phyloP scores from a whole-genome alignment of 805 yeast genomes.

The Komagataella kurtzmanii region DNA sequence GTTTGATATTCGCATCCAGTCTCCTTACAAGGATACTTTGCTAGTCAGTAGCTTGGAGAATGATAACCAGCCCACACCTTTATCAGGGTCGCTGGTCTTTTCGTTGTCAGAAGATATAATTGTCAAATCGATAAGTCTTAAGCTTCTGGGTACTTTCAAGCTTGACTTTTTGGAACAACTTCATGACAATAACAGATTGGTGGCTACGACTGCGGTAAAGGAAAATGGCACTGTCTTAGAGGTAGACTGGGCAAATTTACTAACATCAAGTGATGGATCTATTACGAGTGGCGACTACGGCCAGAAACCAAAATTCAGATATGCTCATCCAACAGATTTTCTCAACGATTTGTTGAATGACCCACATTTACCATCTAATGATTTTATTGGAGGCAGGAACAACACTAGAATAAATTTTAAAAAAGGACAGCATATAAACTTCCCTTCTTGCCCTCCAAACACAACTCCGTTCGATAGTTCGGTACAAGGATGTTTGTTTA shows the following conservation, averaged over 20 bases:
- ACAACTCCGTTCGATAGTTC: conserved; percentile 11
- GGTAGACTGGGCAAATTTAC: conserved; percentile 34
- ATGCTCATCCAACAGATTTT: not conserved
- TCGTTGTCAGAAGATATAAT: conserved; percentile 28
- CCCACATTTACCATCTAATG: not conserved
- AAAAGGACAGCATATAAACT: conserved; percentile 14
- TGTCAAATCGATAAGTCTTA: conserved; percentile 23
- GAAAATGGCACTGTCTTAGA: conserved; percentile 26
- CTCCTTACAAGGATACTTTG: conserved; percentile 26
- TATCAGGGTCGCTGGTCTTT: conserved; percentile 34
- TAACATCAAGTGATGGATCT: conserved; percentile 23
- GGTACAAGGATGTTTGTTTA: conserved; percentile 10
- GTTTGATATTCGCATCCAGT: not conserved
- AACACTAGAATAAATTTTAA: not conserved
- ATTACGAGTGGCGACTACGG: conserved; percentile 28
- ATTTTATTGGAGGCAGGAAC: not conserved
- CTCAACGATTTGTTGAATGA: not conserved
- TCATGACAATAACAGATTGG: conserved; percentile 14
- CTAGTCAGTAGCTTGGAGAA: conserved; percentile 28
- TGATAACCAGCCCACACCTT: conserved; percentile 27
- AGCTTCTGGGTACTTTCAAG: conserved; percentile 27
- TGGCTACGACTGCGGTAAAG: conserved; percentile 18
- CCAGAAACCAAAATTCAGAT: conserved; percentile 8
- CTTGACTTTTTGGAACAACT: conserved; percentile 25
- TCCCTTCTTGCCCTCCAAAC: not conserved